Base-by-base conservation (phyloP, 768 basidiomycete species). In the Cubamyces lactineus region DNA sequence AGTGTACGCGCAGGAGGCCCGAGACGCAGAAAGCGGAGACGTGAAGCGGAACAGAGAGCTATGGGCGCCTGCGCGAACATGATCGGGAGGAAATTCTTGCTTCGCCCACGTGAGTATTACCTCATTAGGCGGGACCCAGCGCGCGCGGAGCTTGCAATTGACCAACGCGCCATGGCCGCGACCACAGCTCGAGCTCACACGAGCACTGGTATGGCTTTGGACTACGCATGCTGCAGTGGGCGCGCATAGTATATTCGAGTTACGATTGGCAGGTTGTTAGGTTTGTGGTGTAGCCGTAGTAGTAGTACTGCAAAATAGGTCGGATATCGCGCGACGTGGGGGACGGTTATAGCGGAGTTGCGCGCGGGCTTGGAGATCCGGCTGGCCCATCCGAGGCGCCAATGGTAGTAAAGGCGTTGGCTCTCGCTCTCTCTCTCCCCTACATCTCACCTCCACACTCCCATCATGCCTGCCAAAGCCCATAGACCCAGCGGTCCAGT, bases 401-500 rank as follows among this genome's bases (percentile, higher is more conserved):
- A n/a, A 28, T n/a, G 16, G 57, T 28, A 47, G 28, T 53, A 59
- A 56, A 34, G 34, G 53, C 40, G 63, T 34, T 45, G 42, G 57
- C 40, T 39, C 51, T 23, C 53, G 54, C 38, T 45, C 21, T 23
- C 39, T 41, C 23, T 47, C 49, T 24, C 34, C 26, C 21, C 50
- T 40, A 23, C 63, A 59, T 51, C 57, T 45, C 57, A 51, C 34
- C 63, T 56, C 69, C 55, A 67, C 57, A 53, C 63, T 24, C n/a
- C 67, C 50, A 65, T 58, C 70, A 85, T 84, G 80, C 76, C 85
- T 48, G 79, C 76, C 65, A 86, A 83, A 75, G 68, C 76, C 52
- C 81, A 84, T 67, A 78, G 82, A 77, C 42, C 74, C 77, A 49
- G 72, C 78, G 72, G 83, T 56, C 78, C 79, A 46, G 76, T 81